phyloP scores from a whole-genome alignment of 2,329 filamentous ascomycete genomes.

The Aspergillus sp. region DNA sequence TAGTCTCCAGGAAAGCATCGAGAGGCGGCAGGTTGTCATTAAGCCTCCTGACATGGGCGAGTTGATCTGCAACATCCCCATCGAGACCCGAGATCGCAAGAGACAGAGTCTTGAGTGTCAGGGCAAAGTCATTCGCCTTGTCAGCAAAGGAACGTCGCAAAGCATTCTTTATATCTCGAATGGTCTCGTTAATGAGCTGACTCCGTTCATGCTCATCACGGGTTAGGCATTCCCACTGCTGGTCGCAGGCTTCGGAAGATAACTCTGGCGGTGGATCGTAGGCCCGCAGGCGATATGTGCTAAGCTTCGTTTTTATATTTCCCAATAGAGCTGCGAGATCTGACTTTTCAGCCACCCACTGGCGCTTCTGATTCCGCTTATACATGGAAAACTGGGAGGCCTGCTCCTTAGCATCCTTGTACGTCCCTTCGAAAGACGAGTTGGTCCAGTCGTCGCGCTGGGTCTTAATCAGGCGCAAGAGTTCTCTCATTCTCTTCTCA shows the following conservation, averaged over 20 bases:
- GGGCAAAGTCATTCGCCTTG: conserved; percentile 96
- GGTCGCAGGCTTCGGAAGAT: conserved; percentile 76
- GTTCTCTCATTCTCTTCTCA: conserved; percentile 82
- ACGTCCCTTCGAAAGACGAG: conserved; percentile 85
- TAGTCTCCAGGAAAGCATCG: conserved; percentile 87
- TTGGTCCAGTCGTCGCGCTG: conserved; percentile 76
- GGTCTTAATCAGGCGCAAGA: conserved; percentile 71
- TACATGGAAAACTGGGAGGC: conserved; percentile 79
- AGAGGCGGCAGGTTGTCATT: conserved; percentile 83
- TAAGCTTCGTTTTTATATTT: conserved; percentile 98
- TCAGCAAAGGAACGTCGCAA: conserved; percentile 91
- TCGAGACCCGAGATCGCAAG: conserved; percentile 95
- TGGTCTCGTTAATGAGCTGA: conserved; percentile 96
- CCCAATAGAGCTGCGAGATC: conserved; percentile 89
- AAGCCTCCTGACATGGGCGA: conserved; percentile 80
- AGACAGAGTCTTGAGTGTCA: conserved; percentile 92
- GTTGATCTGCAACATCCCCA: conserved; percentile 92
- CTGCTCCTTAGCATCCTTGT: conserved; percentile 87
- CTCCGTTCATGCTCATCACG: conserved; percentile 83
- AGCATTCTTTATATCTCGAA: conserved; percentile 96
- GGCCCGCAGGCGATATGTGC: conserved; percentile 85
- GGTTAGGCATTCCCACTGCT: conserved; percentile 76
- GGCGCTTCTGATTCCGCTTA: conserved; percentile 85
- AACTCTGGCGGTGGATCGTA: conserved; percentile 88
- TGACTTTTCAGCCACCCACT: conserved; percentile 97